Base-by-base conservation (phyloP, 169 alveolate genomes). In the Eimeria zaria region DNA sequence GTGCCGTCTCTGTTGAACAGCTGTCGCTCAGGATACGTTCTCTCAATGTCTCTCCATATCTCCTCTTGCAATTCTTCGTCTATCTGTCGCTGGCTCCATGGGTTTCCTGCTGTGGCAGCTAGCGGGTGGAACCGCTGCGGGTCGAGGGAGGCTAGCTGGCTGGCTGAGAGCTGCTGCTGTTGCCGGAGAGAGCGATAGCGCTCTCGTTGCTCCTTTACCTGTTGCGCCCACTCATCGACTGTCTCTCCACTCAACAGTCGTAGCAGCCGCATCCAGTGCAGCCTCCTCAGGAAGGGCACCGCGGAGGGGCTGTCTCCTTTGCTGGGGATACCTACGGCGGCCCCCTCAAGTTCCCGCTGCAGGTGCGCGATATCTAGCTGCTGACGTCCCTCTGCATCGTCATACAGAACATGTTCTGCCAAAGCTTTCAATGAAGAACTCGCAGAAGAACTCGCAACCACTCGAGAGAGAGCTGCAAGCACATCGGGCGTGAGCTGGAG, bases 1-100 rank as follows among this genome's bases (percentile, higher is more conserved):
- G 98, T 97, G 27, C 96, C 93, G 62, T 95, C 97, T 55, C 97
- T 92, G 46, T 97, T 95, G 95, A 98, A 98, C 39, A 98, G 97
- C 74, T 97, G 84, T 44, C 97, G 96, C 74, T 98, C 99, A 46
- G 97, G 95, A 51, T 93, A 97, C 51, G 98, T 97, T 51, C 98
- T 84, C 44, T 95, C 97, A 27, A 97, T 64, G 76, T 97, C 98
- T 64, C 97, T 96, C 98, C 98, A 97, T 67, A 97, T 97, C 85
- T 97, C 98, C 58, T 95, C 97, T 58, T 93, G 69, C 88, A 97
- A 53, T 64, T 95, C 97, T 51, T 96, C 90, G 62, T 97, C 97
- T 41, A 62, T 90, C 33, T 97, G 97, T 53, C 88, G 94, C 88
- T 95, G 96, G 51, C 95, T 96, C 97, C 97, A 97, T 3, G 97